Evolutionary conservation across 1,139 yeast species (phyloP), one percentile per base, ranked within the genome.

Genomic region (Wickerhamomyces sp.): DNA sequence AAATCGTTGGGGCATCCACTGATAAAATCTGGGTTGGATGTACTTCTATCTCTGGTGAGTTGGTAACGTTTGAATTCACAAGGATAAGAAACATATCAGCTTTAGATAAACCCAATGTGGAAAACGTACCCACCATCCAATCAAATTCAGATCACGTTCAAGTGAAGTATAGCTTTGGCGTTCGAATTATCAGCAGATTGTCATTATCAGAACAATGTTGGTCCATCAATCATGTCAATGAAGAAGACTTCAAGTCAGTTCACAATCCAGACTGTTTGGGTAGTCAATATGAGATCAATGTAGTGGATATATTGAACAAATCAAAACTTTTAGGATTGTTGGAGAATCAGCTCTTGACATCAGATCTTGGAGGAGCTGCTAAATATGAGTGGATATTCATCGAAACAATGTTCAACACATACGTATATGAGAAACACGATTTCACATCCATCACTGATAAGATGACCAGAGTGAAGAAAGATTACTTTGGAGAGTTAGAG

Each of bases 141-240:
- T 34, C n/a, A 23, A 29, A 13, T 35, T 13, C 4, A 40, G 13
- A 26, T 11, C 34, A n/a, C 13, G 13, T 32, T 10, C 45, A 33
- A 18, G 18, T 31, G 6, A 29, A 27, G 35, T 38, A 32, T 37
- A 9, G 26, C 7, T 40, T 43, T n/a, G 26, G 35, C 2, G 34
- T 41, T 36, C 55, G 4, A 29, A 55, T 62, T 14, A 46, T 60
- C 7, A 56, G 57, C 40, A 50, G 71, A 8, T 58, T 70, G 1
- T 53, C 71, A 11, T 53, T 80, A 30, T 65, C 64, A 7, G 82
- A 78, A 41, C 76, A 73, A 50, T 78, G 78, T 43, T 81, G 89
- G 88, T 73, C 85, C 1, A 63, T 72, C 11, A 68, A 67, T 41
- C 68, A 71, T 1, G 60, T 81, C 1, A 57, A 62, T 13, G 60